A percentile compares a stretch with the other conserved stretches of the same genome.
These are phyloP conservation scores for Psilocybe tampanensis DNA, from an alignment of 768 basidiomycete genomes.

Conservation along the genomic window DNA sequence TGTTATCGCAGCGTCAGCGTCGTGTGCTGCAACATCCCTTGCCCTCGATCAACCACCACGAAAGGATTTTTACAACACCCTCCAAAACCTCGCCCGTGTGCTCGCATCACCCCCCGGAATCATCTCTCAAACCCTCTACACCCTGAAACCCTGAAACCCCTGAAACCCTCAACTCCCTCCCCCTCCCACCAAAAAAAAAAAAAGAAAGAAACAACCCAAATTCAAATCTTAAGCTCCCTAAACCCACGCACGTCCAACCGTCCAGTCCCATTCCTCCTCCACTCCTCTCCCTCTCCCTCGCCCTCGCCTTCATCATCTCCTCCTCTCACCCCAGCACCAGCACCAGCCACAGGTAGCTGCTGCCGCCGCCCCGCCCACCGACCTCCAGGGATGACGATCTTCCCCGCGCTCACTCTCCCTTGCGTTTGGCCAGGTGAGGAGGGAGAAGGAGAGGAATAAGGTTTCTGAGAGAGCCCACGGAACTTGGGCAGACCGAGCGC, in stretches of 20 bases:
- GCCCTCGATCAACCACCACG: no score
- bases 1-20: no score
- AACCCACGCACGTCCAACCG: conserved; percentile 78
- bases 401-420: conserved; percentile 40
- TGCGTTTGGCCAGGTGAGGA: conserved; percentile 25
- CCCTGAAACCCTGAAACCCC: neutral
- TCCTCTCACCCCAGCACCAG: no score
- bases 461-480: conserved; percentile 26
- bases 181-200: neutral
- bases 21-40: no score
- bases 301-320: no score
- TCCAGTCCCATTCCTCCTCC: conserved; percentile 71
- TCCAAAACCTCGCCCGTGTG: no score
- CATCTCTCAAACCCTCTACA: no score
- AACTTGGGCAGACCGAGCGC: conserved; percentile 65
- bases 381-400: conserved; percentile 71
- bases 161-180: neutral
- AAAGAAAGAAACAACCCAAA: neutral
- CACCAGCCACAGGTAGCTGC: no score
- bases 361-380: conserved; percentile 37
- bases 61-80: no score
- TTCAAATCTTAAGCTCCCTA: conserved; percentile 70
- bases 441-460: conserved; percentile 13
- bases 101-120: no score
- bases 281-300: conserved; percentile 50